Conservation (phyloP, 2,329 filamentous ascomycete genomes). For the Hymenoscyphus repandus region DNA sequence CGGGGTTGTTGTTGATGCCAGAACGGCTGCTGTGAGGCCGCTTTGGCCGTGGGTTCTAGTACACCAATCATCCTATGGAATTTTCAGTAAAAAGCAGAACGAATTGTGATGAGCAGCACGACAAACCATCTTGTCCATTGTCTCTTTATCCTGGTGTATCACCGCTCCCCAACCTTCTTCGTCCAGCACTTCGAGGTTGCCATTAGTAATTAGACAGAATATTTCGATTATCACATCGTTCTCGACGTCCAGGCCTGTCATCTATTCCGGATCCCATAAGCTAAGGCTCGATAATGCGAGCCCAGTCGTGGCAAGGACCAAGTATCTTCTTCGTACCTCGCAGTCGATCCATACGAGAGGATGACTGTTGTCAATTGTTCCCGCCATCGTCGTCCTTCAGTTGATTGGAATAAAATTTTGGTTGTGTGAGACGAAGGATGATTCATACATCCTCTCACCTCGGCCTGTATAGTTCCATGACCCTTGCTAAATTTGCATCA, state of each 20-base stretch:
- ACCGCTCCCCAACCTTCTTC: constrained; percentile 72
- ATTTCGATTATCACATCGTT: constrained; percentile 85
- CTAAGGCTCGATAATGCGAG: not conserved
- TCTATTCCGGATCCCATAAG: constrained; percentile 49
- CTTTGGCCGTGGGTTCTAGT: constrained; percentile 69
- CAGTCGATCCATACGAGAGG: constrained; percentile 32
- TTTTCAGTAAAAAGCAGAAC: not conserved
- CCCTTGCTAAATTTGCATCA: no score
- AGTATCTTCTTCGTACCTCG: constrained; percentile 22
- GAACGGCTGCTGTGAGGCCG: constrained; percentile 74
- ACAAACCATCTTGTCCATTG: constrained; percentile 64
- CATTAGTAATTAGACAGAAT: constrained; percentile 85
- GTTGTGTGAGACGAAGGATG: not conserved
- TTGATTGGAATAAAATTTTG: not conserved
- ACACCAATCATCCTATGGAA: constrained; percentile 73
- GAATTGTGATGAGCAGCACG: constrained; percentile 2
- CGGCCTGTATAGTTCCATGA: no score
- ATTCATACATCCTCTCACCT: no score
- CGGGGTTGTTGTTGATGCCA: constrained; percentile 67
- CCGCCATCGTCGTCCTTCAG: not conserved
- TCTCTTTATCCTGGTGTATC: constrained; percentile 65
- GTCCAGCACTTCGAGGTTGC: constrained; percentile 71
- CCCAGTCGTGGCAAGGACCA: not conserved
- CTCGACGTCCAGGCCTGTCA: constrained; percentile 80
- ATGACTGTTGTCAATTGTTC: constrained; percentile 8